Conservation (phyloP, 2,329 filamentous ascomycete species). For the Purpureocillium takamizusanense region DNA sequence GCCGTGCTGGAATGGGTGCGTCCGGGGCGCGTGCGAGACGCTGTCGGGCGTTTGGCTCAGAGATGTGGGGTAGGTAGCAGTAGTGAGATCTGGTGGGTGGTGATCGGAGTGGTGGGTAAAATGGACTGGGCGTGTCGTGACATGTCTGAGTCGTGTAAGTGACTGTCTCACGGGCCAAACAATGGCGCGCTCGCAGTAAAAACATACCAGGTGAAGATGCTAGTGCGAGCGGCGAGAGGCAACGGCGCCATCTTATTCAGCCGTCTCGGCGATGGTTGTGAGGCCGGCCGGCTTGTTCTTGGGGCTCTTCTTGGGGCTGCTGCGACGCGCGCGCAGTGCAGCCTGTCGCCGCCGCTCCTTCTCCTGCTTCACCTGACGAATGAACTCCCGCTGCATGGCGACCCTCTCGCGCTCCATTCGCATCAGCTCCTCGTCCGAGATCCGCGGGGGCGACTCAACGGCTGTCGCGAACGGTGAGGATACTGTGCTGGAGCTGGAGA, state of each 20-base stretch:
- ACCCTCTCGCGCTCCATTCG: conserved; percentile 41
- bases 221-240: not conserved
- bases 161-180: not conserved
- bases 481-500: conserved; percentile 34
- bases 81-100: not conserved
- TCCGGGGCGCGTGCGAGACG: too few species aligned
- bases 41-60: too few species aligned
- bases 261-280: conserved; percentile 43
- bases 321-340: conserved; percentile 21
- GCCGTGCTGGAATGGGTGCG: too few species aligned
- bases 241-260: conserved; percentile 6
- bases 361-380: conserved; percentile 40
- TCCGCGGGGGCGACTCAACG: conserved; percentile 22
- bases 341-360: conserved; percentile 43
- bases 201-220: not conserved
- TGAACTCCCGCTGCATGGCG: conserved; percentile 41
- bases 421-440: conserved; percentile 38
- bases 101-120: too few species aligned
- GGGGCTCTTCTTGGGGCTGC: conserved; percentile 39
- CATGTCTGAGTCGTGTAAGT: conserved; percentile 1
- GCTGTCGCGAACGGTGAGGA: conserved; percentile 20
- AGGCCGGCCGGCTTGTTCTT: conserved; percentile 41
- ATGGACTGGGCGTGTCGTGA: not conserved
- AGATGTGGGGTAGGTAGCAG: not conserved
- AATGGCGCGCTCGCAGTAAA: too few species aligned